Conservation (phyloP, 768 basidiomycete genomes). For the Suillus discolor region DNA sequence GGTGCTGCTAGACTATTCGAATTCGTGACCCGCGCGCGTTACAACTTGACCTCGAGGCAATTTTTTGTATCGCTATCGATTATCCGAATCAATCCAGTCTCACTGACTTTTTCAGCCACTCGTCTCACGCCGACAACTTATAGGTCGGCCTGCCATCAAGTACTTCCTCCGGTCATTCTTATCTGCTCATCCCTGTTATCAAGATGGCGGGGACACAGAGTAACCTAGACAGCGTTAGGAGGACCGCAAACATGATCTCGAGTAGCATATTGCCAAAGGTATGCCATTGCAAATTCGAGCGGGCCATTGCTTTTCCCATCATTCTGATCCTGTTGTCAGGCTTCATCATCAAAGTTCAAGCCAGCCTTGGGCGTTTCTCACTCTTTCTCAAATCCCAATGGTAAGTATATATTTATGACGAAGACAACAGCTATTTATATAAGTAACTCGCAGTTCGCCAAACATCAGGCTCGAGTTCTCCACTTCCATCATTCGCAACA, state of each 20-base stretch:
- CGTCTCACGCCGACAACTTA: slow-evolving; percentile 10
- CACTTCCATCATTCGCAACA: slow-evolving; percentile 46
- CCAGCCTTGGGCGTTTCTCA: slow-evolving; percentile 34
- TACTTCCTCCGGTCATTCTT: background rate
- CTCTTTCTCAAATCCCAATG: background rate
- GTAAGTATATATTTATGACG: background rate
- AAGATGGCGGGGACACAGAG: background rate
- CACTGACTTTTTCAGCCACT: slow-evolving; percentile 7
- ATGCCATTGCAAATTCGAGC: background rate
- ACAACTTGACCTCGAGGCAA: slow-evolving; percentile 4
- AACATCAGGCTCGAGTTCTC: slow-evolving; percentile 19
- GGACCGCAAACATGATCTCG: background rate
- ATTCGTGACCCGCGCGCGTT: slow-evolving; percentile 6
- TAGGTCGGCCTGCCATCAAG: background rate
- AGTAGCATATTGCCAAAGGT: slow-evolving; percentile 5
- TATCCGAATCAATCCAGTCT: slow-evolving; percentile 3
- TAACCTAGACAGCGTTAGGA: slow-evolving; percentile 4
- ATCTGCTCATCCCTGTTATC: background rate
- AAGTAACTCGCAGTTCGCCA: slow-evolving; percentile 25
- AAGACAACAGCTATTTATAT: background rate
- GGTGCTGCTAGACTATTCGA: background rate
- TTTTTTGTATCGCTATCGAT: slow-evolving; percentile 4
- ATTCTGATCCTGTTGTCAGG: background rate
- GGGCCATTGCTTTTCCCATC: background rate
- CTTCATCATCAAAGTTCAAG: slow-evolving; percentile 45